Evolutionary conservation across 306 rosid genomes (phyloP), one percentile per base, ranked within the genome.

Genomic region (Crotalaria pallida): DNA sequence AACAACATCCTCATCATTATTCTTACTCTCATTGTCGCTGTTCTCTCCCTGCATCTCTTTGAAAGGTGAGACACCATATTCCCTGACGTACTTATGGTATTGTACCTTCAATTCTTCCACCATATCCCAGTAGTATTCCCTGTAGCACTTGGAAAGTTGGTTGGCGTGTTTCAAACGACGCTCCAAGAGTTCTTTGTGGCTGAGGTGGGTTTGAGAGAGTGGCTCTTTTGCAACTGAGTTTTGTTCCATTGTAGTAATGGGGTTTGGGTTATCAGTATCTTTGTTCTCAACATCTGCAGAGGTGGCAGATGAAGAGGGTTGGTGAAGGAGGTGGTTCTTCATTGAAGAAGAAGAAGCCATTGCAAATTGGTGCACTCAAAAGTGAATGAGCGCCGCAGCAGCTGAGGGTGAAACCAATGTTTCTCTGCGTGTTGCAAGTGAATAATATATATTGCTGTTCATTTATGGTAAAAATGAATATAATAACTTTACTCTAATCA

Each of bases 91-190:
- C 0, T 72, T 34, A 22, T 45, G 33, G 79, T 59, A 77, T 18
- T 26, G 79, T 10, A 18, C 0, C 38, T 60, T 76, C 33, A 81
- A 48, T 10, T 57, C 48, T 9, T 77, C 66, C 69, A 77, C n/a
- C 56, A 77, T 77, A 17, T 53, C 44, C 82, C 85, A 81, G 40
- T 77, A 72, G 21, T 72, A 72, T 12, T 4, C 36, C 62, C 82
- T 77, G 77, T 77, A 77, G 59, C 77, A 61, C 34, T 47, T 72
- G 9, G 79, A 67, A 10, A 81, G 79, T 0, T 17, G 76, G 6
- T 38, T 81, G 10, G 76, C 27, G 19, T 61, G 23, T 11, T 55
- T 38, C 7, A 29, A 27, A 4, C 85, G 82, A 10, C 85, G 82
- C 58, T n/a, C 33, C 65, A 72, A 31, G 9, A 81, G 82, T 18